These are phyloP conservation scores for Leccinellum rugosiceps DNA, from an alignment of 768 basidiomycete species.

Conservation along the genomic window DNA sequence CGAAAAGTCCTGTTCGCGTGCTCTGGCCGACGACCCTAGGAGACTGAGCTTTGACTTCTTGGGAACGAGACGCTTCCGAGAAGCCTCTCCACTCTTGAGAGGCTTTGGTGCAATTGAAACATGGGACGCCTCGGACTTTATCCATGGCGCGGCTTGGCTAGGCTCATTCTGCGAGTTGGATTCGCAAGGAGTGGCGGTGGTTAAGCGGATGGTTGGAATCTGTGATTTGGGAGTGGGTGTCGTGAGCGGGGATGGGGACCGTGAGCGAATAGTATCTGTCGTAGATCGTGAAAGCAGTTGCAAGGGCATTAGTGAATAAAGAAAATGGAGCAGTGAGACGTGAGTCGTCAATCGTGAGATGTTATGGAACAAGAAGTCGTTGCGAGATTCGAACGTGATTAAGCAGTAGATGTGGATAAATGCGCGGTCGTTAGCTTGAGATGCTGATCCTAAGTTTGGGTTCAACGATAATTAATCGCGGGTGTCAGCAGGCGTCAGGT, in stretches of 20 bases:
- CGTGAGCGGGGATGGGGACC: constrained; percentile 26
- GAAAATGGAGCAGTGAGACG: constrained; percentile 16
- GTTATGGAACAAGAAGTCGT: constrained; percentile 23
- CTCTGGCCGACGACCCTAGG: constrained; percentile 34
- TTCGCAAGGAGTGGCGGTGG: constrained; percentile 63
- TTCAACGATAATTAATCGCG: constrained; percentile 12
- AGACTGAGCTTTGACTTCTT: constrained; percentile 67
- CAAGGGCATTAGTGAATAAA: constrained; percentile 28
- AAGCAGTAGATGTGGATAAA: constrained; percentile 1
- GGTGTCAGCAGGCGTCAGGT: constrained; percentile 12
- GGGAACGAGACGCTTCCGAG: constrained; percentile 57
- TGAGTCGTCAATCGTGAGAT: constrained; percentile 11
- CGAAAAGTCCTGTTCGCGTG: constrained; percentile 47
- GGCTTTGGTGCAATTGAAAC: constrained; percentile 31
- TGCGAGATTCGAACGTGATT: constrained; percentile 16
- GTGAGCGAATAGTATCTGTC: constrained; percentile 22
- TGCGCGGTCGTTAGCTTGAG: constrained; percentile 24
- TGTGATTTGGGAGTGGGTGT: constrained; percentile 30
- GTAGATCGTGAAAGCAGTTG: constrained; percentile 31
- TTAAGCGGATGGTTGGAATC: constrained; percentile 66
- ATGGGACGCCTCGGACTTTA: constrained; percentile 5
- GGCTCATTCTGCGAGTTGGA: constrained; percentile 34
- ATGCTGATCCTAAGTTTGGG: constrained; percentile 21
- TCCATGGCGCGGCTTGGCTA: constrained; percentile 27
- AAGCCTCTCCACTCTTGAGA: constrained; percentile 10